Evolutionary conservation across 495 filamentous ascomycete genomes (phyloP).

Genomic region (Aspergillus haitiensis): DNA sequence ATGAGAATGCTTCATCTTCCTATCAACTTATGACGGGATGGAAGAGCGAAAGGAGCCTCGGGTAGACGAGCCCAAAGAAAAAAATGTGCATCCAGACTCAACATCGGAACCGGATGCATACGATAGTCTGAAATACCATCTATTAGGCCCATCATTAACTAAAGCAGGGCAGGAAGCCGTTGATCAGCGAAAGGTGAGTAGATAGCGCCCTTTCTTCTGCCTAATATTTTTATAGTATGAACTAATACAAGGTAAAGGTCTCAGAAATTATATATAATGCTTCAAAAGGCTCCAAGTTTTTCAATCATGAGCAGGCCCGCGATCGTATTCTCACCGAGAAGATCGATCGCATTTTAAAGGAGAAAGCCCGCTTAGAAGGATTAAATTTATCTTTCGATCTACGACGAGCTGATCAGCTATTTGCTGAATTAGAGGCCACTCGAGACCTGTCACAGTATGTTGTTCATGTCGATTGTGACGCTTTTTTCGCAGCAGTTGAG

Average conservation of each 20-base stretch:
- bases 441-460: slow-evolving; percentile 83
- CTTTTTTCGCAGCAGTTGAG: slow-evolving; percentile 96
- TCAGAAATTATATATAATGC: slow-evolving; percentile 97
- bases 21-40: slow-evolving; percentile 8
- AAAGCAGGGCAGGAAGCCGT: slow-evolving; percentile 93
- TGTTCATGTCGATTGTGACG: slow-evolving; percentile 95
- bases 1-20: neutral
- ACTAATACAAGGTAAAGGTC: slow-evolving; percentile 49
- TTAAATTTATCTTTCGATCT: slow-evolving; percentile 71
- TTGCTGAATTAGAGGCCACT: slow-evolving; percentile 72
- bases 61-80: slow-evolving; percentile 24
- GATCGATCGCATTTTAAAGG: slow-evolving; percentile 75
- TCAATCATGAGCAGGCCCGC: slow-evolving; percentile 82
- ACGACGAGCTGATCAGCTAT: slow-evolving; percentile 76
- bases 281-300: slow-evolving; percentile 95
- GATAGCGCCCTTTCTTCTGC: neutral
- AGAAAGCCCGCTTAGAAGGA: slow-evolving; percentile 74
- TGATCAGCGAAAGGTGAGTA: slow-evolving; percentile 77
- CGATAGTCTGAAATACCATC: slow-evolving; percentile 62
- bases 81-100: slow-evolving; percentile 3
- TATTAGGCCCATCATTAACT: slow-evolving; percentile 90
- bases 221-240: neutral
- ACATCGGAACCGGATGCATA: slow-evolving; percentile 32
- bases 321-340: slow-evolving; percentile 84
- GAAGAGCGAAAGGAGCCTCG: slow-evolving; percentile 29